phyloP scores from a whole-genome alignment of 2,329 filamentous ascomycete species.

The Aspergillus thermomutatus region DNA sequence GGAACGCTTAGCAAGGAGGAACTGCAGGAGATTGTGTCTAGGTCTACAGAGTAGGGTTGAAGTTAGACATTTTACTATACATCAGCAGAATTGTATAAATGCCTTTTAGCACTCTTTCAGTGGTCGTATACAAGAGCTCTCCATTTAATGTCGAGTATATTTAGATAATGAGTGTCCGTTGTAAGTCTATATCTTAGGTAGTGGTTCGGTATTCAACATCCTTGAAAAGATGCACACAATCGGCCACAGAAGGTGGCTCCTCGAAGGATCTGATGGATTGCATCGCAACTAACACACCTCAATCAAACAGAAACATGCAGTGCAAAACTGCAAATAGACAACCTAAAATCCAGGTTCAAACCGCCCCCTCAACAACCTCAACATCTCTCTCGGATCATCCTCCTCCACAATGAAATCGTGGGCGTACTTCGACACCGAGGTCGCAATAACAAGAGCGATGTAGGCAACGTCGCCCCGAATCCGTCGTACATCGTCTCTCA shows the following conservation, averaged over 20 bases:
- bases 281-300: background rate
- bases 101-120: too few species aligned
- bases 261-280: too few species aligned
- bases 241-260: too few species aligned
- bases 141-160: too few species aligned
- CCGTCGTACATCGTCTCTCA: background rate
- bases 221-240: too few species aligned
- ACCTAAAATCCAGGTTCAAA: background rate
- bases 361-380: background rate
- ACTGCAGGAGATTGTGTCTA: slow-evolving; percentile 24
- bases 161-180: too few species aligned
- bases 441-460: background rate
- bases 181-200: too few species aligned
- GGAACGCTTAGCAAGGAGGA: slow-evolving; percentile 31
- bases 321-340: background rate
- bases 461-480: background rate
- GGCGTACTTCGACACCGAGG: background rate
- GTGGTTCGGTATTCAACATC: too few species aligned
- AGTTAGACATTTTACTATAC: too few species aligned
- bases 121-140: too few species aligned
- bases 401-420: background rate
- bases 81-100: too few species aligned
- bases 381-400: background rate
- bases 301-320: background rate
- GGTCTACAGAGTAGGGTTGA: too few species aligned